phyloP scores from a whole-genome alignment of 192 early-diverging fungal genomes.

The Backusella tuberculispora region DNA sequence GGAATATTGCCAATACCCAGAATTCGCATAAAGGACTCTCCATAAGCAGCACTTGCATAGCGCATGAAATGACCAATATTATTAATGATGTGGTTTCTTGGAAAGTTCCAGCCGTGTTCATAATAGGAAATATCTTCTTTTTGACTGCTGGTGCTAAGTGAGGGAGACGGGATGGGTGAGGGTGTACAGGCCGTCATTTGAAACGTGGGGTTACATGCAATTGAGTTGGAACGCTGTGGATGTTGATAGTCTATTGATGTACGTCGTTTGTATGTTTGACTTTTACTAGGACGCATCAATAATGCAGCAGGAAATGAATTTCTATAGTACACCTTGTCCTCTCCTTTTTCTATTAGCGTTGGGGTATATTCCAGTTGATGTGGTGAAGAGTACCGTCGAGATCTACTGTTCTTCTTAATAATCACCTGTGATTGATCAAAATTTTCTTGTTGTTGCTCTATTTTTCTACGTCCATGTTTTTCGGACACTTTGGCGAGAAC shows the following conservation, averaged over 20 bases:
- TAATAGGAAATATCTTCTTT: constrained; percentile 22
- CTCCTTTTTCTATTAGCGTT: background rate
- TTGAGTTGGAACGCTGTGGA: background rate
- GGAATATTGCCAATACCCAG: constrained; percentile 62
- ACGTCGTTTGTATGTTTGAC: background rate
- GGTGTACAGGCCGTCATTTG: background rate
- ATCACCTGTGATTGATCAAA: background rate
- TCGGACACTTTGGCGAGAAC: constrained; percentile 51
- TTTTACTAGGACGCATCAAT: background rate
- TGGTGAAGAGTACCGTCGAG: background rate
- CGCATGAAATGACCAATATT: constrained; percentile 74
- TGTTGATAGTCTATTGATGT: constrained; percentile 1
- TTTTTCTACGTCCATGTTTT: constrained; percentile 43
- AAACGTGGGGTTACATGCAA: constrained; percentile 3
- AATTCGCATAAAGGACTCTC: constrained; percentile 74
- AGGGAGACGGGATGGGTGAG: background rate
- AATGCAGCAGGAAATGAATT: background rate
- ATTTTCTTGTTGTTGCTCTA: constrained; percentile 31
- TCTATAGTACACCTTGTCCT: background rate
- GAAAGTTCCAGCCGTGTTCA: constrained; percentile 55
- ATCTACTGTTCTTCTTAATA: background rate
- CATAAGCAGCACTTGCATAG: constrained; percentile 72
- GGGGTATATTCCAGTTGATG: background rate
- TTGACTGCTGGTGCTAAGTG: constrained; percentile 9
- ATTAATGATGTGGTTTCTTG: constrained; percentile 58